These are phyloP conservation scores for Metarhizium robertsii DNA, from an alignment of 2,329 filamentous ascomycete species.

Conservation along the genomic window DNA sequence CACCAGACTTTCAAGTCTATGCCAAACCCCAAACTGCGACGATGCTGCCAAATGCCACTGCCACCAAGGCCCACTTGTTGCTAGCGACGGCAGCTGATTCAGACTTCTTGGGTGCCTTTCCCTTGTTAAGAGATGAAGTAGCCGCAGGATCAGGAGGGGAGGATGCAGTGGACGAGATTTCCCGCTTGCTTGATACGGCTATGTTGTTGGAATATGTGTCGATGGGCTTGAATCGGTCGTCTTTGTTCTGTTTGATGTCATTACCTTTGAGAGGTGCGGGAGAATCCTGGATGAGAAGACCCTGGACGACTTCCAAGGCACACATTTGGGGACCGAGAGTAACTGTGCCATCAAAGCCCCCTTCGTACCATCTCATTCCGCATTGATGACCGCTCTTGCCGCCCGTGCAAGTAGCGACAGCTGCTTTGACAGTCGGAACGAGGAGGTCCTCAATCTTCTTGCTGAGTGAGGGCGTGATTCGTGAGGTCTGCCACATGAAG, in stretches of 20 bases:
- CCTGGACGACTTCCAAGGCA: slow-evolving; percentile 54
- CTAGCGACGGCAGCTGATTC: background rate
- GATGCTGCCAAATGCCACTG: background rate
- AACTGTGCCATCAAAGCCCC: slow-evolving; percentile 42
- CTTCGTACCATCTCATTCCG: slow-evolving; percentile 54
- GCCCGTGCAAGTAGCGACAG: slow-evolving; percentile 47
- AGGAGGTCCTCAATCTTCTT: slow-evolving; percentile 38
- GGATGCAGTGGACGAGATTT: background rate
- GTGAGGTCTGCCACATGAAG: slow-evolving; percentile 51
- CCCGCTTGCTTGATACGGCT: slow-evolving; percentile 4
- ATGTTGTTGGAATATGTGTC: slow-evolving; percentile 8
- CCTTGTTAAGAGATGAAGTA: background rate
- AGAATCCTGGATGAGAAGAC: slow-evolving; percentile 38
- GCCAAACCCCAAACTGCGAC: background rate
- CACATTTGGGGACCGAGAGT: slow-evolving; percentile 57
- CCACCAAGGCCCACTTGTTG: background rate
- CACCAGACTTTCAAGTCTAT: background rate
- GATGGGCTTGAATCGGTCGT: slow-evolving; percentile 11
- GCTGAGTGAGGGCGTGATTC: slow-evolving; percentile 46
- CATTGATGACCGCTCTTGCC: slow-evolving; percentile 42
- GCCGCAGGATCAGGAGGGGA: background rate
- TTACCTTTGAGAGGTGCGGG: slow-evolving; percentile 35
- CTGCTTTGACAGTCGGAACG: slow-evolving; percentile 42
- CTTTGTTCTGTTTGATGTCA: slow-evolving; percentile 29
- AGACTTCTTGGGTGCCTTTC: background rate